Base-by-base conservation (phyloP, 2,329 filamentous ascomycete species). In the Tolypocladium tropicale region DNA sequence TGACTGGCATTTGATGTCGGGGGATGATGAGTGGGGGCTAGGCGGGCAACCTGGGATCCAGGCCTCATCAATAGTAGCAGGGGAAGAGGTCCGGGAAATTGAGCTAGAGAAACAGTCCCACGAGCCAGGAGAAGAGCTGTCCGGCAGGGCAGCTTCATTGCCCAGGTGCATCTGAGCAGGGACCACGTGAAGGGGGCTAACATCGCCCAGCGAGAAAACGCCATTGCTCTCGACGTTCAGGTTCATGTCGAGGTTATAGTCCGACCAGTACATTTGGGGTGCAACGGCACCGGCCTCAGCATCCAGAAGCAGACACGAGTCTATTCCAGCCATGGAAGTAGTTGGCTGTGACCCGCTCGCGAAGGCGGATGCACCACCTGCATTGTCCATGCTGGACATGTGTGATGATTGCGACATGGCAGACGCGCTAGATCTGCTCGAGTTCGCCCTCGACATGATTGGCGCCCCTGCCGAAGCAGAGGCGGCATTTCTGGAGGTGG, bases 131-230 rank as follows among this genome's bases (percentile, higher is more conserved):
- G 80, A 80, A 30, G 80, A 81, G 61, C 75, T 72, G 59, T 74
- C 76, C 52, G 73, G 66, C 57, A 81, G 64, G 60, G 71, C 74
- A 49, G 75, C 66, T 60, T 81, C 78, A 67, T 78, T 78, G 63
- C 78, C 77, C 63, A 81, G 68, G 60, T 76, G 76, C 71, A 82
- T 78, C 61, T 83, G 78, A 54, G 76, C 71, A 53, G 81, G 80
- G 64, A 81, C 76, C 66, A 83, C 77, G 60, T 83, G 79, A 64
- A 81, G 70, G 53, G 72, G 70, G 63, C 64, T 65, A 56, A 78
- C 60, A 58, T 77, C 74, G 56, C 72, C 63, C 57, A 74, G 59
- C 65, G 68, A 64, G 72, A 81, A 66, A 65, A 69, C 58, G 74
- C 70, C 65, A 70, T 74, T 66, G 70, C 74, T 65, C 53, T 75